Evolutionary conservation across 164 flowering plant species (phyloP).

Genomic region (Vitis rotundifolia): DNA sequence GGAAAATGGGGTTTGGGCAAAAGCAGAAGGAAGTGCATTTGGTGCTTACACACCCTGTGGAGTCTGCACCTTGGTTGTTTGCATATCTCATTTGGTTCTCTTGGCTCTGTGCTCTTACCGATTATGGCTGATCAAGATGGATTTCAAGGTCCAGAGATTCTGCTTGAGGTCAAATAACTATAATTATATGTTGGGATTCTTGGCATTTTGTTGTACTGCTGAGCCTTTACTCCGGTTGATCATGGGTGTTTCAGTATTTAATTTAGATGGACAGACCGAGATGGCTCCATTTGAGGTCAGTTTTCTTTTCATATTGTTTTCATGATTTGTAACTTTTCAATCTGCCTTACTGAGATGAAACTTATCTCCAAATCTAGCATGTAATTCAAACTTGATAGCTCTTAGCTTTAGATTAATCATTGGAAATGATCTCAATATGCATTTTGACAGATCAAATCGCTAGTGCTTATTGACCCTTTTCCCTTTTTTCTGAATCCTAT

Average conservation of each 20-base stretch:
- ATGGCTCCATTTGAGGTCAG: conserved; percentile 91
- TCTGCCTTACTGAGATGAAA: too few relatives aligned
- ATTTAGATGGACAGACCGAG: conserved; percentile 56
- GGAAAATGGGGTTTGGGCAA: conserved; percentile 74
- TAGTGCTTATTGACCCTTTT: too few relatives aligned
- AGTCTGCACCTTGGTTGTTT: conserved; percentile 59
- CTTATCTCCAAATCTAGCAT: too few relatives aligned
- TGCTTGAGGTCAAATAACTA: conserved; percentile 57
- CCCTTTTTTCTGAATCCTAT: too few relatives aligned
- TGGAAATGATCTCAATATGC: too few relatives aligned
- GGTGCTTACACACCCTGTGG: conserved; percentile 93
- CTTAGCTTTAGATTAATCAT: too few relatives aligned
- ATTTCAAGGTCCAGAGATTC: conserved; percentile 52
- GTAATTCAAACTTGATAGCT: too few relatives aligned
- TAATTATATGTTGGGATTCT: conserved; percentile 54
- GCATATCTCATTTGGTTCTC: conserved; percentile 69
- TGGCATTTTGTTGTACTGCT: conserved; percentile 64
- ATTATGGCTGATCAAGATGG: conserved; percentile 56
- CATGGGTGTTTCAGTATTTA: conserved; percentile 65
- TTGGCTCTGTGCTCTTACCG: conserved; percentile 64
- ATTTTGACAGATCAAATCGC: too few relatives aligned
- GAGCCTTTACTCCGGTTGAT: conserved; percentile 71
- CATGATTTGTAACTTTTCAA: not conserved
- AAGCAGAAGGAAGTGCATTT: conserved; percentile 61
- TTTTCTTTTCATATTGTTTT: not conserved